These are phyloP conservation scores for Cutaneotrichosporon mucoides DNA, from an alignment of 1,284 basidiomycete genomes.

Conservation along the genomic window DNA sequence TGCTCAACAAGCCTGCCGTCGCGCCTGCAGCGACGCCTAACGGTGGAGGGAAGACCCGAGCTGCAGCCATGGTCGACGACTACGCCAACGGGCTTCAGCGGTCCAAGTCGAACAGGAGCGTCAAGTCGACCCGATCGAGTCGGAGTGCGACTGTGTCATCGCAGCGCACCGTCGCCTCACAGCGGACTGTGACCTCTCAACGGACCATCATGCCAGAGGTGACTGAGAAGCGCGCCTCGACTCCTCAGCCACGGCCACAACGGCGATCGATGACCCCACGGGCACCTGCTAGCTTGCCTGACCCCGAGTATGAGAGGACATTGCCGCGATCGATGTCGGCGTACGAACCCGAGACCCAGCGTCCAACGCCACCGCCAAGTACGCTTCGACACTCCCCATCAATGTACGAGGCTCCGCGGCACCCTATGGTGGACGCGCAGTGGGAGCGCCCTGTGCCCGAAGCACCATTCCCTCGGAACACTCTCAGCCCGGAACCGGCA, in stretches of 20 bases:
- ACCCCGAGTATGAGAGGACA: background rate
- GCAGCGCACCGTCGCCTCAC: background rate
- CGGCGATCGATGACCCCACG: background rate
- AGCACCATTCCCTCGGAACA: too few relatives aligned
- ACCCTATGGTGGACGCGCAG: too few relatives aligned
- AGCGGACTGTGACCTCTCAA: background rate
- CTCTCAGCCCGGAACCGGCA: background rate
- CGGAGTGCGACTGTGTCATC: background rate
- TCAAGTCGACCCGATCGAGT: conserved; percentile 1
- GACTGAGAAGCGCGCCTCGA: background rate
- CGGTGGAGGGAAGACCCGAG: background rate
- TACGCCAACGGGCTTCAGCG: background rate
- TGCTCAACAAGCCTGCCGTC: background rate
- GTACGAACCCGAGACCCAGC: background rate
- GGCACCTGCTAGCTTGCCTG: too few relatives aligned
- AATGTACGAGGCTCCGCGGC: background rate
- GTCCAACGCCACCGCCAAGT: background rate
- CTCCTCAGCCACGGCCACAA: background rate
- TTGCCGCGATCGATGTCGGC: background rate
- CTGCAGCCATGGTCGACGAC: background rate
- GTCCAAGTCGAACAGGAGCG: conserved; percentile 1
- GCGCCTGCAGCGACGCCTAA: background rate
- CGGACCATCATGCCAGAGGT: background rate
- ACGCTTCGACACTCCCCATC: background rate
- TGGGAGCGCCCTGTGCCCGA: too few relatives aligned